Percentiles rank a stretch among this genome's conserved stretches.
Evolutionary conservation across 2,329 filamentous ascomycete genomes (phyloP).

Genomic region (Colletotrichum salicis): DNA sequence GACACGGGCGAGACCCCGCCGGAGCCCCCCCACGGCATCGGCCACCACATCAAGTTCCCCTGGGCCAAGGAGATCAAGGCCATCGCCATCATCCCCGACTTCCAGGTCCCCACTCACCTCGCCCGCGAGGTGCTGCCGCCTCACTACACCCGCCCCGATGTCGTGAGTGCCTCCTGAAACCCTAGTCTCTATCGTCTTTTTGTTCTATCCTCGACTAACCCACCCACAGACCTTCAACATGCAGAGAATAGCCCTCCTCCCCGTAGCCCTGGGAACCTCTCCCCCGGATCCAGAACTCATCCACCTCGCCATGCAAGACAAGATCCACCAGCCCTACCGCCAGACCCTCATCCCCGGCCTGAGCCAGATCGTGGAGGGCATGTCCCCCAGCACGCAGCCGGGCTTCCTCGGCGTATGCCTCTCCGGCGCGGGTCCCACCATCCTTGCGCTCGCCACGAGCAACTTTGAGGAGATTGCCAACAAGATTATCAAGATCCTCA

Average conservation of each 20-base stretch:
- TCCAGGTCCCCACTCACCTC: conserved; percentile 93
- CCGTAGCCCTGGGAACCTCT: conserved; percentile 87
- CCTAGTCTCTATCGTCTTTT: conserved; percentile 5
- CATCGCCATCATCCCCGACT: conserved; percentile 94
- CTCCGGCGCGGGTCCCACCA: conserved; percentile 94
- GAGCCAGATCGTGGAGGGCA: conserved; percentile 88
- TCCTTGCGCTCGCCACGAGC: conserved; percentile 88
- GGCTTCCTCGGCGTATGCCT: conserved; percentile 94
- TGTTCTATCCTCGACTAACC: neutral
- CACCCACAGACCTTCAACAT: conserved; percentile 80
- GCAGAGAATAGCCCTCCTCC: conserved; percentile 90
- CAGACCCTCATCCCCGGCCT: conserved; percentile 91
- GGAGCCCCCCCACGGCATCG: conserved; percentile 89
- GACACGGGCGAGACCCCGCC: conserved; percentile 90
- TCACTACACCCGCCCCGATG: conserved; percentile 81
- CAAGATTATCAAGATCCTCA: conserved; percentile 80
- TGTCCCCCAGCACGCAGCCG: conserved; percentile 86
- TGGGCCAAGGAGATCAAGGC: conserved; percentile 97
- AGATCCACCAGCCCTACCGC: conserved; percentile 96
- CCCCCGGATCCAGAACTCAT: conserved; percentile 94
- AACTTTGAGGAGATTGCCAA: conserved; percentile 90
- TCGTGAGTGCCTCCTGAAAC: conserved; percentile 66
- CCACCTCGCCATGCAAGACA: conserved; percentile 98
- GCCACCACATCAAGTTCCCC: conserved; percentile 94
- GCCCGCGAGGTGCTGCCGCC: conserved; percentile 87